Base-by-base conservation (phyloP, 352 stramenopile genomes). In the Globisporangium cylindrosporum region DNA sequence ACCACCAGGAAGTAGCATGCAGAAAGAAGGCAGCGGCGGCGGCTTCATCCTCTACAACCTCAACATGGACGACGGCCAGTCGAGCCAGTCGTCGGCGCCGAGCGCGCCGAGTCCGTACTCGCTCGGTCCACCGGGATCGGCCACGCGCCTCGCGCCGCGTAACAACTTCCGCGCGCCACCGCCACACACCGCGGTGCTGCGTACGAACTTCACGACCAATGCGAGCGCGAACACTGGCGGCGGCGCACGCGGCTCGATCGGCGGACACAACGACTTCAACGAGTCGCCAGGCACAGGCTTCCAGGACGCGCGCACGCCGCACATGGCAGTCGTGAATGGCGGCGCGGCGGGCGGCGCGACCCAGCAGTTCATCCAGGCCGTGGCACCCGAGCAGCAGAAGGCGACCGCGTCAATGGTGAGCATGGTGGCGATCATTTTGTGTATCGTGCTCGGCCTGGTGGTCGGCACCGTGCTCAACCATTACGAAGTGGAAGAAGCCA, bases 151-250 rank as follows among this genome's bases (percentile, higher is more conserved):
- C 76, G 75, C 48, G n/a, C 60, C 60, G 46, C 60, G 60, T 27
- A 66, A 66, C 48, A 70, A 71, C 51, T 62, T 72, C 22, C 70
- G 78, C 10, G 69, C 78, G 10, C 71, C 78, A 53, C 80, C 81
- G 43, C 84, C 78, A 5, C 72, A 88, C 63, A 77, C 81, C 2
- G 80, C 70, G 0, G 78, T 80, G 41, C 63, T 89, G n/a, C 80
- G 81, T 14, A 88, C 84, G 20, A 92, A 92, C 71, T 92, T 92
- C 58, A 92, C 78, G 61, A 83, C 81, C 0, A 70, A 69, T 1
- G 72, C 70, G 5, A 53, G 25, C 34, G 59, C 27, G 29, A 46
- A 59, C 38, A 46, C 38, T 27, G 25, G 53, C n/a, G 41, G 58
- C 18, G 41, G 59, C 18, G 56, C 56, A 15, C 73, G 71, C 55